phyloP scores from a whole-genome alignment of 2,329 filamentous ascomycete species.

The Fonsecaea pedrosoi region DNA sequence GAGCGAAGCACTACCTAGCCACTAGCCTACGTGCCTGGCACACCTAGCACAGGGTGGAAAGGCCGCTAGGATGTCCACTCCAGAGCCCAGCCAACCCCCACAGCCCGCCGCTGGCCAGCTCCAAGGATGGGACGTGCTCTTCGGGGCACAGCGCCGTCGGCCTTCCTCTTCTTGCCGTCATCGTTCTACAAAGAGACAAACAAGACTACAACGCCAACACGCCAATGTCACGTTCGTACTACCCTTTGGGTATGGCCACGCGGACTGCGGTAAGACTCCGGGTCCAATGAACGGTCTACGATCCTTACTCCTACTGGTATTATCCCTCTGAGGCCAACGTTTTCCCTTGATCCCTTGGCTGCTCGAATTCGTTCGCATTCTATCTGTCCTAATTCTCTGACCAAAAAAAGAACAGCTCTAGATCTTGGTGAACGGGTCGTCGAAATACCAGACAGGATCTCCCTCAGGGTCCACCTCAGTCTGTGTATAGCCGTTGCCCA shows the following conservation, averaged over 20 bases:
- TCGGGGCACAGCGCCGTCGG: slow-evolving; percentile 5
- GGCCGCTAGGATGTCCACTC: background rate
- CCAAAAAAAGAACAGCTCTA: slow-evolving; percentile 2
- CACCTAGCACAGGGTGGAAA: background rate
- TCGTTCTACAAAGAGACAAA: background rate
- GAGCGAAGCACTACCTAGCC: background rate
- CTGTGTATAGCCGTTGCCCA: slow-evolving; percentile 55
- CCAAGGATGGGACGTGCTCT: background rate
- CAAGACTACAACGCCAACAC: background rate
- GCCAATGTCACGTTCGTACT: background rate
- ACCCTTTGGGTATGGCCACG: slow-evolving; percentile 1
- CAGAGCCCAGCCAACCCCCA: background rate
- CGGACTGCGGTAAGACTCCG: slow-evolving; percentile 3
- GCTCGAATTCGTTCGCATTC: background rate
- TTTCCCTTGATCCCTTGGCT: background rate
- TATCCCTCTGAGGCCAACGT: background rate
- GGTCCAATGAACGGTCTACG: background rate
- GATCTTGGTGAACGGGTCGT: slow-evolving; percentile 31
- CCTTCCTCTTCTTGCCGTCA: background rate
- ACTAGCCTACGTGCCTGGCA: background rate
- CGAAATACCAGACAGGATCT: slow-evolving; percentile 34
- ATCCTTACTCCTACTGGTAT: too few species aligned
- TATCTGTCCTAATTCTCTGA: background rate
- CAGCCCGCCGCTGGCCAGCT: background rate
- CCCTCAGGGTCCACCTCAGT: slow-evolving; percentile 32